A percentile compares a stretch with the other conserved stretches of the same genome.
Conservation (phyloP, 345 rosid species). For the Hypericum perforatum region DNA sequence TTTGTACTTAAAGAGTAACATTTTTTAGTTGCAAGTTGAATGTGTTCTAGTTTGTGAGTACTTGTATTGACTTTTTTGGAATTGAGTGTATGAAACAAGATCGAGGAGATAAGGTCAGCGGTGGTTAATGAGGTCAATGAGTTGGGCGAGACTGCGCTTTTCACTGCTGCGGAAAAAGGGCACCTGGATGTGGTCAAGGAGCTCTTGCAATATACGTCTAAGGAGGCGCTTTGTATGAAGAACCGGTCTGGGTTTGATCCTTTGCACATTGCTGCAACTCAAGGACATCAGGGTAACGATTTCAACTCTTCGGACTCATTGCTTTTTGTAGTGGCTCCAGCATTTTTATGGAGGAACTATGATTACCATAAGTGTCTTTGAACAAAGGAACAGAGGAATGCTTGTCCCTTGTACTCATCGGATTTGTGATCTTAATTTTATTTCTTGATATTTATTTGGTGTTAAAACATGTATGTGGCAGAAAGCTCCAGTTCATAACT, state of each 20-base stretch:
- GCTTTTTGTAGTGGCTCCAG: no score
- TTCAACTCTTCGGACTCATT: neutral
- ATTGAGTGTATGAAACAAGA: slow-evolving; percentile 18
- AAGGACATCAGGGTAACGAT: slow-evolving; percentile 66
- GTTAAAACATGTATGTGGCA: no score
- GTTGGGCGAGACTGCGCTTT: slow-evolving; percentile 85
- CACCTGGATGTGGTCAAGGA: slow-evolving; percentile 67
- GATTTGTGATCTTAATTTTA: no score
- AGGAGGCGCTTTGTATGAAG: slow-evolving; percentile 53
- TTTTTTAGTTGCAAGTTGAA: no score
- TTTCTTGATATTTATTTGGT: no score
- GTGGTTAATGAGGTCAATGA: slow-evolving; percentile 87
- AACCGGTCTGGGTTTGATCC: slow-evolving; percentile 61
- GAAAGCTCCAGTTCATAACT: slow-evolving; percentile 3
- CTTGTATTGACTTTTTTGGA: no score
- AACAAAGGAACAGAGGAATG: no score
- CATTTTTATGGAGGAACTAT: no score
- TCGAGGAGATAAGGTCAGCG: slow-evolving; percentile 54
- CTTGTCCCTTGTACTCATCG: no score
- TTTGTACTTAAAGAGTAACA: no score
- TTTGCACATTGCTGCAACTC: slow-evolving; percentile 72
- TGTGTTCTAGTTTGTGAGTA: no score
- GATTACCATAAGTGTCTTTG: no score
- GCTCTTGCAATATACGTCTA: slow-evolving; percentile 45
- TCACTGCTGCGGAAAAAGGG: slow-evolving; percentile 79